Conservation (phyloP, 495 filamentous ascomycete genomes). For the Xylaria longipes region DNA sequence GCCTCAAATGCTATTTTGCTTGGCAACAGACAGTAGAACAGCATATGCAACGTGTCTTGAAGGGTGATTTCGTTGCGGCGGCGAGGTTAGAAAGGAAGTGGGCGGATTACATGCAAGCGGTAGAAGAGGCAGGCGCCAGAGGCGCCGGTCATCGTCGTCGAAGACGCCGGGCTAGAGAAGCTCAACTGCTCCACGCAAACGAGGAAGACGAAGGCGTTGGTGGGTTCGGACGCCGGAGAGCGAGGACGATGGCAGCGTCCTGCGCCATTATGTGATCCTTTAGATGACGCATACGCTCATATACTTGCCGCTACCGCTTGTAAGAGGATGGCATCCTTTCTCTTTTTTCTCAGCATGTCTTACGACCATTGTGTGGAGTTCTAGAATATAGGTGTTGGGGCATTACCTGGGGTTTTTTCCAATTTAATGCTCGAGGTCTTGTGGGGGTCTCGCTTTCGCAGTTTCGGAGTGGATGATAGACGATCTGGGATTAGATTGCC, state of each 20-base stretch:
- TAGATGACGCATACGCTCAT: not conserved
- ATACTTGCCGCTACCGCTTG: not conserved
- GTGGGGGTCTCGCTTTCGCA: not conserved
- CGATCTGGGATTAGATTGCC: constrained; percentile 15
- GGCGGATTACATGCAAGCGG: constrained; percentile 92
- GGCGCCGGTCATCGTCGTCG: constrained; percentile 68
- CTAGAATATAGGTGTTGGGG: not conserved
- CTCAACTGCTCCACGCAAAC: constrained; percentile 74
- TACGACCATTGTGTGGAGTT: constrained; percentile 20
- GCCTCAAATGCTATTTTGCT: constrained; percentile 90
- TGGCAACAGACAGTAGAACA: constrained; percentile 96
- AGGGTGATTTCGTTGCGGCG: constrained; percentile 74
- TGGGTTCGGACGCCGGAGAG: constrained; percentile 52
- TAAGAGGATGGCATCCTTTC: not conserved
- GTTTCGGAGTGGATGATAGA: not conserved
- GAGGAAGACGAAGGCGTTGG: constrained; percentile 68
- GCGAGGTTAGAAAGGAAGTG: constrained; percentile 83
- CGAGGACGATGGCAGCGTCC: constrained; percentile 57
- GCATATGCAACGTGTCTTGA: constrained; percentile 82
- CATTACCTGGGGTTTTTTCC: not conserved
- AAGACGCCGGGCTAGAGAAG: constrained; percentile 77
- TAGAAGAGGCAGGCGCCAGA: constrained; percentile 76
- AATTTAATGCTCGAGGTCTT: not conserved
- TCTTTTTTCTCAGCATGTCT: not conserved
- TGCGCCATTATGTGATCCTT: constrained; percentile 61